Percentiles rank a stretch among this genome's conserved stretches.
phyloP scores from a whole-genome alignment of 176 grass and related monocot species.

The Ampelocalamus luodianensis region DNA sequence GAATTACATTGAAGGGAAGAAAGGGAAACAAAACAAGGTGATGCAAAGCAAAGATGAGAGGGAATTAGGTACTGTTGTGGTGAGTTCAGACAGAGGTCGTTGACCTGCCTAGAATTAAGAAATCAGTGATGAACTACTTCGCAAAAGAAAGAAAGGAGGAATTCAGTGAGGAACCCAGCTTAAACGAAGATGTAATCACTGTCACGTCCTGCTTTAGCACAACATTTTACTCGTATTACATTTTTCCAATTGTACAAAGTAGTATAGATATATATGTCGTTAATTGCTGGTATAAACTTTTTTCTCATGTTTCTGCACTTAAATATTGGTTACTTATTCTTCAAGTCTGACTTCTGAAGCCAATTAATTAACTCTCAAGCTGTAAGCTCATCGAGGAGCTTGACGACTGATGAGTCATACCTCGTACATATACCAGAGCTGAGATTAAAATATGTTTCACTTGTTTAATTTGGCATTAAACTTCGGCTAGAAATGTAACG shows the following conservation, averaged over 20 bases:
- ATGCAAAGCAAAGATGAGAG: neutral
- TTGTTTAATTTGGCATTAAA: neutral
- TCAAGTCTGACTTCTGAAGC: too few relatives aligned
- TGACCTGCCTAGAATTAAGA: constrained; percentile 44
- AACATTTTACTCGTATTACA: too few relatives aligned
- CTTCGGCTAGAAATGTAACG: neutral
- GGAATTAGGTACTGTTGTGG: constrained; percentile 38
- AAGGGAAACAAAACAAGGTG: neutral
- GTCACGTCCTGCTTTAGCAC: too few relatives aligned
- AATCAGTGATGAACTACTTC: neutral
- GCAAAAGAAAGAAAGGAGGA: too few relatives aligned
- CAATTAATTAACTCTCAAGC: too few relatives aligned
- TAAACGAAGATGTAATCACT: too few relatives aligned
- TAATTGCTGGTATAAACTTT: too few relatives aligned
- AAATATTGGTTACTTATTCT: too few relatives aligned
- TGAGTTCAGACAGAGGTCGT: constrained; percentile 39
- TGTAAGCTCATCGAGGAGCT: neutral
- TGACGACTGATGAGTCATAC: neutral
- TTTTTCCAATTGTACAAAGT: too few relatives aligned
- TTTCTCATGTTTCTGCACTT: too few relatives aligned
- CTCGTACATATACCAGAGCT: neutral
- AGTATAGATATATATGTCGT: too few relatives aligned
- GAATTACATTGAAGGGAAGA: neutral
- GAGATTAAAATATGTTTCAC: neutral
- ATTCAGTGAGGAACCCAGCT: too few relatives aligned